Evolutionary conservation across 148 eudicot species (phyloP).

Genomic region (Fagopyrum tataricum): DNA sequence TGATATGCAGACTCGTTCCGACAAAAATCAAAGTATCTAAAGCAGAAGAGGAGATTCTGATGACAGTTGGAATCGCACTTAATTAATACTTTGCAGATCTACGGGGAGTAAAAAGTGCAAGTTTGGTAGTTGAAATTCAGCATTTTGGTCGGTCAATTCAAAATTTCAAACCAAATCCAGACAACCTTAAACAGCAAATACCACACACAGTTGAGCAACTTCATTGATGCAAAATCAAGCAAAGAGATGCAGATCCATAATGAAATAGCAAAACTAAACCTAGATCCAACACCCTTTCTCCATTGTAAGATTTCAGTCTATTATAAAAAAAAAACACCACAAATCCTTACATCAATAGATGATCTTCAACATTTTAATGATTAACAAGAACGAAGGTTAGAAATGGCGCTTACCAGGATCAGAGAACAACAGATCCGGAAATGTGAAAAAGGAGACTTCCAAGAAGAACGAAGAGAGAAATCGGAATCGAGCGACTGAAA

Average conservation of each 20-base stretch:
- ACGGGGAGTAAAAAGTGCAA: not conserved
- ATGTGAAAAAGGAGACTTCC: not conserved
- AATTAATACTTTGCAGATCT: not conserved
- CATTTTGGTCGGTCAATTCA: conserved; percentile 7
- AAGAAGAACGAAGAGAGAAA: not conserved
- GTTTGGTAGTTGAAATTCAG: not conserved
- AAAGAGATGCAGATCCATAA: not conserved
- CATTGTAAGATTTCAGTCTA: not conserved
- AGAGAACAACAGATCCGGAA: not conserved
- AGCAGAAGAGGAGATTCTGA: not conserved
- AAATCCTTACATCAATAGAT: not conserved
- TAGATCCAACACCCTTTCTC: not conserved
- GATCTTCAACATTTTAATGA: not conserved
- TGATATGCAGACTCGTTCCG: not conserved
- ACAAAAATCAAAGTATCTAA: not conserved
- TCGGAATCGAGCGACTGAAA: conserved; percentile 1
- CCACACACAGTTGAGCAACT: not conserved
- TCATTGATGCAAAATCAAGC: not conserved
- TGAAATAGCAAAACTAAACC: not conserved
- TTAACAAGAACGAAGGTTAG: not conserved
- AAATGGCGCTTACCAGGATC: conserved; percentile 8
- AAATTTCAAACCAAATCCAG: conserved; percentile 9
- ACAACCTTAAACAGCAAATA: not conserved
- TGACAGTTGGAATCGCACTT: not conserved
- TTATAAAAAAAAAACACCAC: not conserved